Conservation (phyloP, 169 alveolate species). For the Plasmodium coatneyi region DNA sequence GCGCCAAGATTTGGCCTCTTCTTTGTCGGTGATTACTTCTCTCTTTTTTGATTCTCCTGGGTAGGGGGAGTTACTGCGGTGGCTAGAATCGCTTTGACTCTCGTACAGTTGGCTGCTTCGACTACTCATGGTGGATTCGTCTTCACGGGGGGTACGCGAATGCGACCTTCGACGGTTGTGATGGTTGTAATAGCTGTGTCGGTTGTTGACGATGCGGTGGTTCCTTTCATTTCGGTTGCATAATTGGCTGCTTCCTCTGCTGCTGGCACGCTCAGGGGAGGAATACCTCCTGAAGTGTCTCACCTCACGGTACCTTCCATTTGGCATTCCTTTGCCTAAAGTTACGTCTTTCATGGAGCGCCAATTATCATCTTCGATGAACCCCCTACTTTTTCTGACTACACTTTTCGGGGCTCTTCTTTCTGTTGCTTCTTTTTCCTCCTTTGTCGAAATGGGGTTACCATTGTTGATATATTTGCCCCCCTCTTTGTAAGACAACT, state of each 20-base stretch:
- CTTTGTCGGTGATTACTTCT: neutral
- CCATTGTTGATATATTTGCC: neutral
- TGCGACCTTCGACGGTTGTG: neutral
- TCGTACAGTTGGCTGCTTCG: neutral
- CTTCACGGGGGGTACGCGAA: neutral
- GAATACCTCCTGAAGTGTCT: neutral
- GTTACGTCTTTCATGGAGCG: neutral
- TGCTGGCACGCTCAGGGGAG: neutral
- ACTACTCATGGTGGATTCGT: neutral
- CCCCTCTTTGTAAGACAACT: neutral
- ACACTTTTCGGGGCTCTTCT: neutral
- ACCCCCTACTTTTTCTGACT: neutral
- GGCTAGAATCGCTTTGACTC: neutral
- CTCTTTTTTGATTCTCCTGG: neutral
- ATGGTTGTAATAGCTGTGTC: neutral
- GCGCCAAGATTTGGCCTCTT: neutral
- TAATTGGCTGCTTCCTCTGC: neutral
- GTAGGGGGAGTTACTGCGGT: neutral
- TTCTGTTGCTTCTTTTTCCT: neutral
- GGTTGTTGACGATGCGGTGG: neutral
- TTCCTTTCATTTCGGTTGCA: neutral
- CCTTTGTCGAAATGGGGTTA: neutral
- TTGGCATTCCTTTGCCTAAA: neutral
- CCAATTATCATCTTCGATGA: neutral
- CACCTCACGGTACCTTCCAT: neutral